phyloP scores from a whole-genome alignment of 257 asterid genomes.

The Fraxinus excelsior region DNA sequence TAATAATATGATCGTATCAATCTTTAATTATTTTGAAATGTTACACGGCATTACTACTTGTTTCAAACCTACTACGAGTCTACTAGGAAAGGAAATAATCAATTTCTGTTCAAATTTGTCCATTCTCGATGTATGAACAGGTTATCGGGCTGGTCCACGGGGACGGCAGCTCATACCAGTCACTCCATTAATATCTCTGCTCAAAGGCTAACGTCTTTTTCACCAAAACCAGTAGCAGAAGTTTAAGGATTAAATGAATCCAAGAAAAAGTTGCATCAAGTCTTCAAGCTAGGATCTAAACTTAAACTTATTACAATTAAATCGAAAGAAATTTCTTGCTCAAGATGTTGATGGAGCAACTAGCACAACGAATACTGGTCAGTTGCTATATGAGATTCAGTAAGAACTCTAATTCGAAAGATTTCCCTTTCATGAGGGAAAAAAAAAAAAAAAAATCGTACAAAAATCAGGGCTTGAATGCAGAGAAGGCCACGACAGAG shows the following conservation, averaged over 20 bases:
- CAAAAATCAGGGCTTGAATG: conserved; percentile 62
- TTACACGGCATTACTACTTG: too few relatives aligned
- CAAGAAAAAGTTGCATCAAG: conserved; percentile 4
- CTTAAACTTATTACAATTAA: conserved; percentile 28
- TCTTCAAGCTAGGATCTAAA: conserved; percentile 25
- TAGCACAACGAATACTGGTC: neutral
- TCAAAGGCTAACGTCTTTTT: neutral
- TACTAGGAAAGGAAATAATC: too few relatives aligned
- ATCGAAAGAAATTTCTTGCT: conserved; percentile 10
- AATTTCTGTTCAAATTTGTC: too few relatives aligned
- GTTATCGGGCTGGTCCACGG: neutral
- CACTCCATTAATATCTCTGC: neutral
- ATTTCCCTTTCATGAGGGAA: conserved; percentile 19
- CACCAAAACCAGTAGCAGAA: conserved; percentile 29
- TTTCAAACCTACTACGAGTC: too few relatives aligned
- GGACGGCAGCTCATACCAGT: neutral
- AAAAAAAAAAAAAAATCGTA: neutral
- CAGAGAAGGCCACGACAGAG: conserved; percentile 72
- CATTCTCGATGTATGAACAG: too few relatives aligned
- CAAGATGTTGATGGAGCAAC: conserved; percentile 22
- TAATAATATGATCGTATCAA: too few relatives aligned
- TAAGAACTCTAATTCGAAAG: neutral
- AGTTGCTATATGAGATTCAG: conserved; percentile 3
- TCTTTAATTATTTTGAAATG: too few relatives aligned
- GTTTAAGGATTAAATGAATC: conserved; percentile 17